Evolutionary conservation across 345 rosid species (phyloP).

Genomic region (Physaria fendleri): DNA sequence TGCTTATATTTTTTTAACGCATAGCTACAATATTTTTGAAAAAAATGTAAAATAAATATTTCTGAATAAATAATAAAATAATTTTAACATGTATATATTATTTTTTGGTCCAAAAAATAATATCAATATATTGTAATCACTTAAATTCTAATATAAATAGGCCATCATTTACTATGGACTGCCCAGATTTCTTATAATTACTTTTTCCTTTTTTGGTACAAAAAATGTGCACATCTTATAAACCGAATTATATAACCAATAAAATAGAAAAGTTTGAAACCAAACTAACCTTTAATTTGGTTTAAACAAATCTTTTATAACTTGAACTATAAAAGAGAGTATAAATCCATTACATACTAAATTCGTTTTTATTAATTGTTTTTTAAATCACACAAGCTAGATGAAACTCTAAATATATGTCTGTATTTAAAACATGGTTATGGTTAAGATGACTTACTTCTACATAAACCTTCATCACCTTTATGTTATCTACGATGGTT

Average conservation of each 20-base stretch:
- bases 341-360: not conserved
- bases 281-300: not conserved
- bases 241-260: not conserved
- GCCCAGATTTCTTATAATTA: too few species aligned
- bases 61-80: too few species aligned
- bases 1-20: too few species aligned
- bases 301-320: too few species aligned
- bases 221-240: not conserved
- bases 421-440: not conserved
- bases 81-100: too few species aligned
- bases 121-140: too few species aligned
- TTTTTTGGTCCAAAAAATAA: too few species aligned
- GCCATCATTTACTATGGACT: too few species aligned
- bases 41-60: too few species aligned
- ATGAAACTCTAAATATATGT: not conserved
- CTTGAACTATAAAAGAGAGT: too few species aligned
- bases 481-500: not conserved
- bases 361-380: not conserved
- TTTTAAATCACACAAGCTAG: not conserved
- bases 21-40: too few species aligned
- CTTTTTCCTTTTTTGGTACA: not conserved
- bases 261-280: not conserved
- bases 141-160: too few species aligned
- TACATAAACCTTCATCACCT: not conserved
- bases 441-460: conserved; percentile 14